These are phyloP conservation scores for Mayamaea pseudoterrestris DNA, from an alignment of 108 stramenopile species.

Conservation along the genomic window DNA sequence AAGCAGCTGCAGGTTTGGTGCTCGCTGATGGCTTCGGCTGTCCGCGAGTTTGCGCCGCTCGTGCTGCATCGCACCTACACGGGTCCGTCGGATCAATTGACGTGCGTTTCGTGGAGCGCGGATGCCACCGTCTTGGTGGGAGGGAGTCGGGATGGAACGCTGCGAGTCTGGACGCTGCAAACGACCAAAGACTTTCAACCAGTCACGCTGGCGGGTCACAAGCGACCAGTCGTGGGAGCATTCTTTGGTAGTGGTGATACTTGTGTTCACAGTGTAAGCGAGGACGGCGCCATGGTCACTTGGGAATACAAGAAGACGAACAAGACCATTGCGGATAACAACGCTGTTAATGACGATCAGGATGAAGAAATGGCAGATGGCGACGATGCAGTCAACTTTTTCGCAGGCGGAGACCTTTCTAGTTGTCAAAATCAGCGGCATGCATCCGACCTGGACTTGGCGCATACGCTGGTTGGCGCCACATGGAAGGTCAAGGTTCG, in stretches of 20 bases:
- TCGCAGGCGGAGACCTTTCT: slow-evolving; percentile 33
- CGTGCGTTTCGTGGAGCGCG: slow-evolving; percentile 74
- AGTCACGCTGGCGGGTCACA: slow-evolving; percentile 76
- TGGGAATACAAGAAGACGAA: slow-evolving; percentile 43
- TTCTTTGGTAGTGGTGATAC: slow-evolving; percentile 35
- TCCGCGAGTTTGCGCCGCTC: slow-evolving; percentile 88
- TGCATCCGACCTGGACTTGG: too few species aligned
- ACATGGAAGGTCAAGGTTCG: slow-evolving; percentile 51
- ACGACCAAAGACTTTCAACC: slow-evolving; percentile 69
- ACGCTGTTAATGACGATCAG: slow-evolving; percentile 17
- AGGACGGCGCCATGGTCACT: slow-evolving; percentile 86
- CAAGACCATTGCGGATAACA: slow-evolving; percentile 1
- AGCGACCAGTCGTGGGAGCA: slow-evolving; percentile 57
- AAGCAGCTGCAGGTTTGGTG: slow-evolving; percentile 91
- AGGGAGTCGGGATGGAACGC: slow-evolving; percentile 72
- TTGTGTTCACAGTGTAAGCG: slow-evolving; percentile 71
- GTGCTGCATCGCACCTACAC: slow-evolving; percentile 84
- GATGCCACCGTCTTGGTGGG: slow-evolving; percentile 81
- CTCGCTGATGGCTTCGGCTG: slow-evolving; percentile 60
- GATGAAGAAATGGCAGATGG: slow-evolving; percentile 31
- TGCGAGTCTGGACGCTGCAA: slow-evolving; percentile 81
- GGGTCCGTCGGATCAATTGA: slow-evolving; percentile 79
- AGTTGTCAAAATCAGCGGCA: slow-evolving; percentile 1
- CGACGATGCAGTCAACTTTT: slow-evolving; percentile 69
- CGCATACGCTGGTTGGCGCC: slow-evolving; percentile 44